phyloP scores from a whole-genome alignment of 441 rosid species.

The Arabidopsis hybrid region DNA sequence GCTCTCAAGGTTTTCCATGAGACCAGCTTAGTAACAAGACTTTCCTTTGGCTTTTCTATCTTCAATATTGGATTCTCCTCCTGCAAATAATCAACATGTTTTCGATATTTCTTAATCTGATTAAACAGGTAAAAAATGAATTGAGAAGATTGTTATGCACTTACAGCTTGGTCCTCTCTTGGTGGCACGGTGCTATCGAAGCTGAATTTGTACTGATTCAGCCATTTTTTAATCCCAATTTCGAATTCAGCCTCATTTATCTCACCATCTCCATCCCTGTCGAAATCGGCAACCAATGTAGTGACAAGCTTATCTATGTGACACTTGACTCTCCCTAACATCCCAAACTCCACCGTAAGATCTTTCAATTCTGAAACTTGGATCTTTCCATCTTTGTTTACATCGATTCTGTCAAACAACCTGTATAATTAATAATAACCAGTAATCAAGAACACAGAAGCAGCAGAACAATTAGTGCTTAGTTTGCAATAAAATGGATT shows the following conservation, averaged over 20 bases:
- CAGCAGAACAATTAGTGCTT: too few species aligned
- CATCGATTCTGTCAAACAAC: constrained; percentile 34
- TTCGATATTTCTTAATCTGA: constrained; percentile 30
- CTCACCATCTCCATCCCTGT: constrained; percentile 30
- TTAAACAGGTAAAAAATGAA: neutral
- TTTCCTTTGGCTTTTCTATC: constrained; percentile 34
- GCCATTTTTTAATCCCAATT: constrained; percentile 36
- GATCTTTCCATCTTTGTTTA: constrained; percentile 39
- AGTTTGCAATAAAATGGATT: too few species aligned
- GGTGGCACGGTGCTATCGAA: constrained; percentile 1
- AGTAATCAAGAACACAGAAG: neutral
- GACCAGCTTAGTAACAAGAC: constrained; percentile 23
- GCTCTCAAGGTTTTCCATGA: constrained; percentile 39
- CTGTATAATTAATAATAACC: constrained; percentile 1
- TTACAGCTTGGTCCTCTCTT: constrained; percentile 31
- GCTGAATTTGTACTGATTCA: constrained; percentile 29
- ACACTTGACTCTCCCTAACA: constrained; percentile 37
- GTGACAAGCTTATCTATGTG: constrained; percentile 33
- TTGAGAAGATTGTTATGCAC: neutral
- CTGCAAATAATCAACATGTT: constrained; percentile 14
- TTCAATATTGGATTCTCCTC: constrained; percentile 30
- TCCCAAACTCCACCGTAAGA: constrained; percentile 37
- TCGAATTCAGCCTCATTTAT: constrained; percentile 34
- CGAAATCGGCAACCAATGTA: constrained; percentile 35
- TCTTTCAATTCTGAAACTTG: constrained; percentile 35